Conservation (phyloP, 306 rosid genomes). For the Corylus americana region DNA sequence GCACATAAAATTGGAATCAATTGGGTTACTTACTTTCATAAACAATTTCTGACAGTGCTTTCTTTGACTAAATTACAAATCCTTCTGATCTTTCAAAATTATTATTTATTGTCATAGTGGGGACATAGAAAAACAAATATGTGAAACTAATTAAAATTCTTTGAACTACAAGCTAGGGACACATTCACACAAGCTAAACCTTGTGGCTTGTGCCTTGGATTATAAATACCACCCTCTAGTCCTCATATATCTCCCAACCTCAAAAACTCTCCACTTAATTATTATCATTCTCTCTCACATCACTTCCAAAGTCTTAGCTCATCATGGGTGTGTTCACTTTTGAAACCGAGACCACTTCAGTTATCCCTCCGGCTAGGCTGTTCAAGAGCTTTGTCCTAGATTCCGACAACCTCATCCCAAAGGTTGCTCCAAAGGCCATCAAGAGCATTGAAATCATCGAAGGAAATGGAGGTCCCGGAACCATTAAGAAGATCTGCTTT, state of each 20-base stretch:
- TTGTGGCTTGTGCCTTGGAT: neutral
- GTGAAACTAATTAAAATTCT: neutral
- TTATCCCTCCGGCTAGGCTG: slow-evolving; percentile 29
- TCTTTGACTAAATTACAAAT: too few relatives aligned
- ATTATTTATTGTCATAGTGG: too few relatives aligned
- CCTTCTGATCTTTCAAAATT: too few relatives aligned
- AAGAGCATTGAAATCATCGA: slow-evolving; percentile 31
- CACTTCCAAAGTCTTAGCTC: neutral
- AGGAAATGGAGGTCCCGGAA: slow-evolving; percentile 46
- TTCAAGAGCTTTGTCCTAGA: slow-evolving; percentile 32
- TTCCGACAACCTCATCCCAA: slow-evolving; percentile 31
- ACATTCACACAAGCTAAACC: too few relatives aligned
- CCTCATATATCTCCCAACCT: neutral
- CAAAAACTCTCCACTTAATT: neutral
- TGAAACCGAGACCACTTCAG: slow-evolving; percentile 17
- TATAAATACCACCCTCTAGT: neutral
- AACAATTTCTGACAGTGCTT: too few relatives aligned
- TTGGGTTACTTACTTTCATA: too few relatives aligned
- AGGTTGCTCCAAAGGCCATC: slow-evolving; percentile 5
- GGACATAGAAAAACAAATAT: too few relatives aligned
- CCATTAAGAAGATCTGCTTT: slow-evolving; percentile 35
- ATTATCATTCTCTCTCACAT: too few relatives aligned
- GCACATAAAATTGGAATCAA: too few relatives aligned
- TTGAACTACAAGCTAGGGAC: neutral
- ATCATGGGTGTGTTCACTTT: slow-evolving; percentile 42